These are phyloP conservation scores for Talaromyces proteolyticus DNA, from an alignment of 495 filamentous ascomycete genomes.

Conservation along the genomic window DNA sequence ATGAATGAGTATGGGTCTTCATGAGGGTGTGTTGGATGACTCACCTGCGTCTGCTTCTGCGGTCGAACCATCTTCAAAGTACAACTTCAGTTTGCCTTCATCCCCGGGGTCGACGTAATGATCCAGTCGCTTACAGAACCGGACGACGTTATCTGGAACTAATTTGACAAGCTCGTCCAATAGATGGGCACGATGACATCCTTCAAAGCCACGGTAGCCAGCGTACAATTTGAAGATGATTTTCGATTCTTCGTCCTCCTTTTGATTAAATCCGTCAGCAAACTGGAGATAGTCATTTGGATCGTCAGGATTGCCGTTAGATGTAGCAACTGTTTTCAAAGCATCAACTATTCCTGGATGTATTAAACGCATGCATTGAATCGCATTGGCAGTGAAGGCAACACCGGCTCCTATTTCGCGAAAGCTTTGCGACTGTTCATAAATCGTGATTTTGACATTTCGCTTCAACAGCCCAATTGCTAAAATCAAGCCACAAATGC, in stretches of 20 bases:
- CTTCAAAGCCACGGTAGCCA: slow-evolving; percentile 30
- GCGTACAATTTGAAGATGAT: slow-evolving; percentile 21
- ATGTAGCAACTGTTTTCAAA: slow-evolving; percentile 10
- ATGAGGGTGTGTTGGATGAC: too few relatives aligned
- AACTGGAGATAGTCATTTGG: slow-evolving; percentile 22
- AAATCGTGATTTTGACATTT: slow-evolving; percentile 29
- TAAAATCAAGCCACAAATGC: slow-evolving; percentile 33
- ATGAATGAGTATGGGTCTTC: too few relatives aligned
- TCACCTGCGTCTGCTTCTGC: slow-evolving; percentile 45
- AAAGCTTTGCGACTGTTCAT: slow-evolving; percentile 29
- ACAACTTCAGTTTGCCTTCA: slow-evolving; percentile 28
- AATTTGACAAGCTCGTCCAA: slow-evolving; percentile 49
- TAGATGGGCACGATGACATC: slow-evolving; percentile 51
- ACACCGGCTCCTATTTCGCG: slow-evolving; percentile 40
- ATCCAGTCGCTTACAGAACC: slow-evolving; percentile 32
- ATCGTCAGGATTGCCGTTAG: slow-evolving; percentile 11
- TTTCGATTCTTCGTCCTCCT: slow-evolving; percentile 8
- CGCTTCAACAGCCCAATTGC: slow-evolving; percentile 31
- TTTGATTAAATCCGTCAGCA: slow-evolving; percentile 27
- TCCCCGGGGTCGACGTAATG: slow-evolving; percentile 14
- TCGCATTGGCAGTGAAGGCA: slow-evolving; percentile 32
- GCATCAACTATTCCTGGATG: slow-evolving; percentile 13
- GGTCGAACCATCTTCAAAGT: slow-evolving; percentile 49
- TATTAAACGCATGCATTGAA: slow-evolving; percentile 18
- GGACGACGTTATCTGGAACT: slow-evolving; percentile 38